Conservation (phyloP, 1,284 basidiomycete genomes). For the Microbotryum violaceum region DNA sequence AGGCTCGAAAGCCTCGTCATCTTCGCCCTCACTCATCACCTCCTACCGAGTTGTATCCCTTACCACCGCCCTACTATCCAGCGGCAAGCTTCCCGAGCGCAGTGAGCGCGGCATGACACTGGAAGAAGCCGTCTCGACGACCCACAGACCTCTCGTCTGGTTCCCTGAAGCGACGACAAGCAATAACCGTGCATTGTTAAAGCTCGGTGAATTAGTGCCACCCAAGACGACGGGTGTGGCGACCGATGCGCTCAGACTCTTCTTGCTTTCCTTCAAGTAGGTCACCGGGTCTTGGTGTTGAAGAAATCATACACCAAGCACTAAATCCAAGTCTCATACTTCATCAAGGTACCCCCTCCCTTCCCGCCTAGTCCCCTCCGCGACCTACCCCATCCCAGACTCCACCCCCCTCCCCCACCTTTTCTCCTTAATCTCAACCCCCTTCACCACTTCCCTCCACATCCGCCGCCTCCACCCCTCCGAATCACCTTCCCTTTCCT, state of each 20-base stretch:
- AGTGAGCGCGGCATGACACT: slow-evolving; percentile 23
- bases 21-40: slow-evolving; percentile 6
- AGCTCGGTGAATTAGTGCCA: slow-evolving; percentile 7
- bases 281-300: background rate
- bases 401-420: slow-evolving; percentile 11
- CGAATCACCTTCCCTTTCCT: slow-evolving; percentile 7
- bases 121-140: slow-evolving; percentile 7
- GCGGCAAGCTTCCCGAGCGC: slow-evolving; percentile 4
- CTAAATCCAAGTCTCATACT: background rate
- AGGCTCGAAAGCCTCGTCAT: slow-evolving; percentile 12
- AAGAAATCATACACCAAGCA: background rate
- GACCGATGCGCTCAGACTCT: slow-evolving; percentile 6
- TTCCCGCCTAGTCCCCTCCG: slow-evolving; percentile 15
- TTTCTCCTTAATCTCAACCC: slow-evolving; percentile 12
- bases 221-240: background rate
- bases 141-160: slow-evolving; percentile 18
- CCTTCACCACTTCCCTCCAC: slow-evolving; percentile 9
- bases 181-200: slow-evolving; percentile 31
- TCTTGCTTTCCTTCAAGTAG: slow-evolving; percentile 26
- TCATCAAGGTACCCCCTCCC: slow-evolving; percentile 22
- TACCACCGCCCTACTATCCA: background rate
- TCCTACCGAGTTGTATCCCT: no score
- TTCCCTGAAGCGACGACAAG: slow-evolving; percentile 35
- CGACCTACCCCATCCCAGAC: slow-evolving; percentile 26
- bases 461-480: slow-evolving; percentile 21